Evolutionary conservation across 2,329 filamentous ascomycete species (phyloP).

Genomic region (Colletotrichum coccodes): DNA sequence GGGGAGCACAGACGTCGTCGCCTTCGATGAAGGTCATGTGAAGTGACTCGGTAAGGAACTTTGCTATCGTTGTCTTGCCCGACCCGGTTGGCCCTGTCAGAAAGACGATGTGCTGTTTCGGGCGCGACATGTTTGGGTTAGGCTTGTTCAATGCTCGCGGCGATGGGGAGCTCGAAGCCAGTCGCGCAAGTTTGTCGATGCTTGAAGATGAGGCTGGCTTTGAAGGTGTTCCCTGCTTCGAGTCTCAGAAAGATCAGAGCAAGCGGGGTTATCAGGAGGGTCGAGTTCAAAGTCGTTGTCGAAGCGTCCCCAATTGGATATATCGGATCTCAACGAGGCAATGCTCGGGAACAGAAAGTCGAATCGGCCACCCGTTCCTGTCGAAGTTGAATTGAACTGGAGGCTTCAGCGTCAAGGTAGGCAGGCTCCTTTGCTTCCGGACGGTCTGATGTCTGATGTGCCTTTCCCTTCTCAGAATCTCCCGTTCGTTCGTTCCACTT

Average conservation of each 20-base stretch:
- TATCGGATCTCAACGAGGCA: neutral
- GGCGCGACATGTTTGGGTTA: constrained; percentile 15
- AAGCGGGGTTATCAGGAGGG: neutral
- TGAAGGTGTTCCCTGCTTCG: neutral
- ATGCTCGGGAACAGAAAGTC: neutral
- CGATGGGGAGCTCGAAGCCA: neutral
- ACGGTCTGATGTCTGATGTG: constrained; percentile 9
- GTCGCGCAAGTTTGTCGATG: neutral
- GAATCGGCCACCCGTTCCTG: neutral
- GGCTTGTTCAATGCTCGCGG: neutral
- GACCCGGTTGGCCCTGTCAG: constrained; percentile 70
- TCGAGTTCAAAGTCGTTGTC: neutral
- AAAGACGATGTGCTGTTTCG: constrained; percentile 63
- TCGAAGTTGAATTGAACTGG: neutral
- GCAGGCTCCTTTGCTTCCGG: neutral
- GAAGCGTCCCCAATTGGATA: neutral
- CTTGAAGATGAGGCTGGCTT: neutral
- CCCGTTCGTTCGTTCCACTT: neutral
- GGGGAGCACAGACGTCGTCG: constrained; percentile 64
- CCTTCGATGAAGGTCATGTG: constrained; percentile 67
- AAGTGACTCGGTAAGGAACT: constrained; percentile 59
- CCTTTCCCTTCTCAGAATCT: neutral
- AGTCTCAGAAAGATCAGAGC: neutral
- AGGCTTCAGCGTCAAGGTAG: too few species aligned
- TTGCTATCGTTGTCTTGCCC: constrained; percentile 69